phyloP scores from a whole-genome alignment of 495 filamentous ascomycete genomes.

The Parachaetomium inaequale region DNA sequence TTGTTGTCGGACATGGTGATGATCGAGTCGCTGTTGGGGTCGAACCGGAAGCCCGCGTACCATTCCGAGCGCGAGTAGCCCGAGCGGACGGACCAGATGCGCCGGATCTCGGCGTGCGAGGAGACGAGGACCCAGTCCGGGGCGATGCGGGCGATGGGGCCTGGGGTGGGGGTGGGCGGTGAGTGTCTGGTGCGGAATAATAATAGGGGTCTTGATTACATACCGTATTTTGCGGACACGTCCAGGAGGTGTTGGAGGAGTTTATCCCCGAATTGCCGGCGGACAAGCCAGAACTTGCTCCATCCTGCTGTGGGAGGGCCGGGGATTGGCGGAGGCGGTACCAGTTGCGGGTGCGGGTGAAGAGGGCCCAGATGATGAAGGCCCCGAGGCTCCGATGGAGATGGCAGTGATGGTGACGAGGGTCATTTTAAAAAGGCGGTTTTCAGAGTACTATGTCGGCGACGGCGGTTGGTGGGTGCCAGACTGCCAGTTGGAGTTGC shows the following conservation, averaged over 20 bases:
- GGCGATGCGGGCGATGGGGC: background rate
- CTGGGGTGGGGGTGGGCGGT: background rate
- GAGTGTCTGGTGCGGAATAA: background rate
- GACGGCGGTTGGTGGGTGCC: background rate
- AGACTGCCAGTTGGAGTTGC: background rate
- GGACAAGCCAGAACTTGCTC: background rate
- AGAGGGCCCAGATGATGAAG: background rate
- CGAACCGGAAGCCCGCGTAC: background rate
- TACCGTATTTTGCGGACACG: background rate
- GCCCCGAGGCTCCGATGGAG: background rate
- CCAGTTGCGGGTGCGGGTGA: background rate
- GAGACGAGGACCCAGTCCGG: background rate
- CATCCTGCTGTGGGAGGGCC: background rate
- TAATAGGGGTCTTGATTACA: background rate
- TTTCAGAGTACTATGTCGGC: background rate
- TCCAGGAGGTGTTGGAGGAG: background rate
- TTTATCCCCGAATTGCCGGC: background rate
- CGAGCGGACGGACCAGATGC: slow-evolving; percentile 5
- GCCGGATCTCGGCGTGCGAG: background rate
- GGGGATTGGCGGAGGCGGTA: background rate
- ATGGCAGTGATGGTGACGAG: background rate
- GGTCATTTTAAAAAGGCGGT: background rate
- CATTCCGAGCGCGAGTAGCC: background rate
- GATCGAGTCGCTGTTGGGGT: background rate
- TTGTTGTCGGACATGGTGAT: background rate